Conservation (phyloP, 208 protist genomes). For the Crithidia sp. region DNA sequence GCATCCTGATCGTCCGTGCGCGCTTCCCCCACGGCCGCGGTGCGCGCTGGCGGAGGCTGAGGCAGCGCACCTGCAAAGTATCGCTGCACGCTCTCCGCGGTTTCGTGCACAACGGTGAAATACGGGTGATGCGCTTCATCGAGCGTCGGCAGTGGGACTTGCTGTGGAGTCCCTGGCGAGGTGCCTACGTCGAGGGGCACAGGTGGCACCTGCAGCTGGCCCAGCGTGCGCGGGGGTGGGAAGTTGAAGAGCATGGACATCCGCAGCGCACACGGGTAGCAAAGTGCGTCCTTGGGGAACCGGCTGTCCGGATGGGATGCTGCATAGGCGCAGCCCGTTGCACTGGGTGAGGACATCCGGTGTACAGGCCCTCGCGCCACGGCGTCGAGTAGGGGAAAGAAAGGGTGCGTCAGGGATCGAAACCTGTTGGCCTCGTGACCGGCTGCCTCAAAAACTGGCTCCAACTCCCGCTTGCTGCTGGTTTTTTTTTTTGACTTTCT, state of each 20-base stretch:
- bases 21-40: neutral
- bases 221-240: constrained; percentile 39
- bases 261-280: constrained; percentile 80
- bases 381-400: neutral
- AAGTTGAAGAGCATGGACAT: constrained; percentile 86
- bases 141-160: constrained; percentile 39
- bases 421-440: no score
- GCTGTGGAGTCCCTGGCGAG: neutral
- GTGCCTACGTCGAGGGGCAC: neutral
- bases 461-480: neutral
- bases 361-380: neutral
- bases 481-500: neutral
- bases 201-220: constrained; percentile 17
- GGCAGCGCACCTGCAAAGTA: constrained; percentile 39
- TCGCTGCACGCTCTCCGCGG: constrained; percentile 51
- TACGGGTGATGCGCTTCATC: constrained; percentile 64
- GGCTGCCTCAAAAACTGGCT: no score
- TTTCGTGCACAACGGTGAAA: constrained; percentile 84
- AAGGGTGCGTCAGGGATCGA: neutral
- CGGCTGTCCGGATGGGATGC: neutral
- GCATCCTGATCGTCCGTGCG: neutral
- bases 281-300: constrained; percentile 52
- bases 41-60: neutral
- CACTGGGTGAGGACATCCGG: neutral
- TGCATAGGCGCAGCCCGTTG: neutral